Conservation (phyloP, 371 early-diverging fungal genomes). For the Blakeslea trispora region DNA sequence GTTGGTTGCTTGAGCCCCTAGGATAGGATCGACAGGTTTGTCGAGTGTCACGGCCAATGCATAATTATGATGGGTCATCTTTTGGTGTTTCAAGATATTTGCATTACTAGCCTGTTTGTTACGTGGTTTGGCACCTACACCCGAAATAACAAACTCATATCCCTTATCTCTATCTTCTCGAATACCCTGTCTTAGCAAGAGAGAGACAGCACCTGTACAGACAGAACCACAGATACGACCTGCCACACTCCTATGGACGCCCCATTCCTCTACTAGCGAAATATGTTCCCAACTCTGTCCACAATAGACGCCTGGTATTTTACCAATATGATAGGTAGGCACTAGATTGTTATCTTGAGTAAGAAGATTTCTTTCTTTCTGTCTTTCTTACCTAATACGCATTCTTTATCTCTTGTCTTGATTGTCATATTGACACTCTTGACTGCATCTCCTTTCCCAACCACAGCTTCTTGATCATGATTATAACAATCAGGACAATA, state of each 20-base stretch:
- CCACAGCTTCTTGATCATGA: conserved; percentile 34
- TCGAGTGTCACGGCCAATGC: conserved; percentile 60
- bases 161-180: conserved; percentile 60
- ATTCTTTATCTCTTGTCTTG: conserved; percentile 30
- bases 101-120: conserved; percentile 8
- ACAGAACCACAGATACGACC: conserved; percentile 51
- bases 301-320: conserved; percentile 64
- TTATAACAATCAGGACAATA: conserved; percentile 58
- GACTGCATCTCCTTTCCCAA: conserved; percentile 41
- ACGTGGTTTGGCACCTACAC: conserved; percentile 54
- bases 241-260: conserved; percentile 58
- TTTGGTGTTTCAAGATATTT: conserved; percentile 38
- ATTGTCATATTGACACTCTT: neutral
- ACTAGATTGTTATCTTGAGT: conserved; percentile 12
- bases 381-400: conserved; percentile 41
- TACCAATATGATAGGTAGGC: conserved; percentile 43
- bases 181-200: conserved; percentile 56
- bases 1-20: conserved; percentile 49
- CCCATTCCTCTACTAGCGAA: conserved; percentile 47
- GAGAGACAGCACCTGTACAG: conserved; percentile 50
- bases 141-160: conserved; percentile 58
- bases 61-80: conserved; percentile 48
- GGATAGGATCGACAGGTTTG: conserved; percentile 36
- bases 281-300: conserved; percentile 56
- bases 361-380: no score